These are phyloP conservation scores for Streptanthus diversifolius DNA, from an alignment of 345 rosid species.

Conservation along the genomic window DNA sequence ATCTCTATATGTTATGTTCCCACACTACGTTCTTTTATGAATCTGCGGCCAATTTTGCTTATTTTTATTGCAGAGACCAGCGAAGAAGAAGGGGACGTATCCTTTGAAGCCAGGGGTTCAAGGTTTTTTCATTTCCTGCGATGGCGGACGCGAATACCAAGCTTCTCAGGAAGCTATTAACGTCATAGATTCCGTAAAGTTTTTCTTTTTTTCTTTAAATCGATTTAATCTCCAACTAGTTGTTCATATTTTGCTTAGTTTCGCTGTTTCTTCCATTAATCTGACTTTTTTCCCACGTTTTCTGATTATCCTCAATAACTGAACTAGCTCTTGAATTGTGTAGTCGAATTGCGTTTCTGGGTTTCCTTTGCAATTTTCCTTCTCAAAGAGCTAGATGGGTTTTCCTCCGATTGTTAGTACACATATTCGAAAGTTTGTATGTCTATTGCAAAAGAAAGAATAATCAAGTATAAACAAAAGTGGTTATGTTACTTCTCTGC, in stretches of 20 bases:
- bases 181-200: conserved; percentile 78
- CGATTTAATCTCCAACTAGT: not conserved
- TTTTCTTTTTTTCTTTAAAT: not conserved
- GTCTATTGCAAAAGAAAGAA: not conserved
- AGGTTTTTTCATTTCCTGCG: conserved; percentile 91
- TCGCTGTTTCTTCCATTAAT: not conserved
- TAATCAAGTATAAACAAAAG: not conserved
- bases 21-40: not conserved
- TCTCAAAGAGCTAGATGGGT: not conserved
- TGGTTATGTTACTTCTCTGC: not conserved
- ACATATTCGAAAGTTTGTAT: not conserved
- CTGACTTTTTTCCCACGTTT: not conserved
- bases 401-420: not conserved
- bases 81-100: conserved; percentile 79
- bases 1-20: not conserved
- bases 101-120: conserved; percentile 80
- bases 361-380: not conserved
- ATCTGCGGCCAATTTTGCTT: not conserved
- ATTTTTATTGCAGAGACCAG: conserved; percentile 53
- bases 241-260: not conserved
- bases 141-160: conserved; percentile 87
- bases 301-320: not conserved
- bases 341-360: not conserved
- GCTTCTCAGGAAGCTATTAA: conserved; percentile 79
- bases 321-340: not conserved